A percentile compares a stretch with the other conserved stretches of the same genome.
Evolutionary conservation across 768 basidiomycete genomes (phyloP).

Genomic region (Termitomyces sp.): DNA sequence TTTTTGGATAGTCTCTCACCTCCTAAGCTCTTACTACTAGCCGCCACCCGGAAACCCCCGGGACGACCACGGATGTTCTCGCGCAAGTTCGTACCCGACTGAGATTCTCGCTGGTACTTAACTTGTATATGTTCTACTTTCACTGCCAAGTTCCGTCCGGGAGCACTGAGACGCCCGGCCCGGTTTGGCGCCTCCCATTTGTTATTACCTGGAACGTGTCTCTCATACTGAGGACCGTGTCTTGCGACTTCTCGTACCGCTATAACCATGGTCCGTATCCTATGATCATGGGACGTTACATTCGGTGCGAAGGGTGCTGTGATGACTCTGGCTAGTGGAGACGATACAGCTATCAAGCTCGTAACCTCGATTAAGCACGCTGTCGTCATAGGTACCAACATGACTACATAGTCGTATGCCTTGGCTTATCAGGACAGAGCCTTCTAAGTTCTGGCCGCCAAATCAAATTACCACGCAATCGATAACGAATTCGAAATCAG

Average conservation of each 20-base stretch:
- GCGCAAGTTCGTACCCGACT: background rate
- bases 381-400: background rate
- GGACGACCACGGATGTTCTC: background rate
- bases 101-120: no score
- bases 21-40: no score
- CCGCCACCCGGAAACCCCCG: background rate
- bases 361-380: background rate
- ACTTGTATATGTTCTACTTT: no score
- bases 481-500: no score
- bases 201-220: background rate
- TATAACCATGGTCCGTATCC: background rate
- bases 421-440: background rate
- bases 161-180: background rate
- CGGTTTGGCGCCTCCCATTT: background rate
- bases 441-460: background rate
- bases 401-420: background rate
- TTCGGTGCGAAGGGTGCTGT: background rate
- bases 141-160: slow-evolving; percentile 2
- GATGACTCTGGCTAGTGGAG: no score
- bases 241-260: background rate
- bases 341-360: no score
- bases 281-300: background rate
- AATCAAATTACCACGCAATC: background rate
- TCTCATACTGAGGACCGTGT: background rate
- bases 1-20: background rate